Conservation (phyloP, 2,329 filamentous ascomycete species). For the Scedosporium boydii region DNA sequence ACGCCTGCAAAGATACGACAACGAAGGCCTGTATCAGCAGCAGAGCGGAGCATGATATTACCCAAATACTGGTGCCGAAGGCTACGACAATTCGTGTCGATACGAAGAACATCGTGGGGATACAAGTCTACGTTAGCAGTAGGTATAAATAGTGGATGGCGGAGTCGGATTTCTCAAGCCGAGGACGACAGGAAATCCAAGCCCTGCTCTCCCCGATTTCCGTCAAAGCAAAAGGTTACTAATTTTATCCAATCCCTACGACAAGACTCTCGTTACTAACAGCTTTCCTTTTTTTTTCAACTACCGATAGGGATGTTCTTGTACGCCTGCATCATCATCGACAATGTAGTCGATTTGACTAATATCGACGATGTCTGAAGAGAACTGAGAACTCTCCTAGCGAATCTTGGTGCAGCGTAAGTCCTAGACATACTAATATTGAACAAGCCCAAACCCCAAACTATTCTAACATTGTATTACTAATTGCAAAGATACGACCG, state of each 20-base stretch:
- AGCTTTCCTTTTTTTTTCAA: background rate
- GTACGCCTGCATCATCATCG: background rate
- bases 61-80: background rate
- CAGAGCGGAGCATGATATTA: background rate
- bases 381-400: background rate
- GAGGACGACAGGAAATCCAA: background rate
- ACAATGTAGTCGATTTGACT: background rate
- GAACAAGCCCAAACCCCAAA: too few relatives aligned
- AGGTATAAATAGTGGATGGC: constrained; percentile 8
- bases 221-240: background rate
- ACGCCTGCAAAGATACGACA: background rate
- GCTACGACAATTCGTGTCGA: background rate
- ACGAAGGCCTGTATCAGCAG: background rate
- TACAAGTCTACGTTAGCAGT: constrained; percentile 1
- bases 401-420: background rate
- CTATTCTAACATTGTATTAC: background rate
- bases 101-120: background rate
- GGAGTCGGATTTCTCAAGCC: background rate
- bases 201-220: background rate
- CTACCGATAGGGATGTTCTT: background rate
- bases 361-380: background rate
- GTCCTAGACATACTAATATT: background rate
- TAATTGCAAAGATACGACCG: background rate
- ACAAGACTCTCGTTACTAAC: too few relatives aligned
- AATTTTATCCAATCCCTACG: too few relatives aligned